A percentile compares a stretch with the other conserved stretches of the same genome.
phyloP scores from a whole-genome alignment of 305 asterid genomes.

The Stenogyne calaminthoides region DNA sequence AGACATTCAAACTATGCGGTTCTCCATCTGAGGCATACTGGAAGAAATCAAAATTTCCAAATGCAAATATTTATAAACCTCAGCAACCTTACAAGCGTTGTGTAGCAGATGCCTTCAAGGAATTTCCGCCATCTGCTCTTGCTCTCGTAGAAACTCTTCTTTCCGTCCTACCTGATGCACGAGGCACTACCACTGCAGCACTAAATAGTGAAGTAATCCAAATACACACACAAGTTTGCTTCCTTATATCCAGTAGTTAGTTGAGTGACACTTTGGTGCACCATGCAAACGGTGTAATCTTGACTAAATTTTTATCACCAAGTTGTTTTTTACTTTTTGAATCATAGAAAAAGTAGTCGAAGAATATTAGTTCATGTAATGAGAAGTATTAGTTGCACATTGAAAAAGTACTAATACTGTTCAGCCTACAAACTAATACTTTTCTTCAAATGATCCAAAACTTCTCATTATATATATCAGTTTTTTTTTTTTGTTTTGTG shows the following conservation, averaged over 20 bases:
- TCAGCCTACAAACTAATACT: background rate
- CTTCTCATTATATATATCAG: background rate
- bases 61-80: constrained; percentile 91
- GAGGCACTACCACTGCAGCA: constrained; percentile 84
- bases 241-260: background rate
- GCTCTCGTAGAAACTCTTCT: constrained; percentile 75
- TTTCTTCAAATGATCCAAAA: background rate
- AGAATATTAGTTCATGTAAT: background rate
- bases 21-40: constrained; percentile 94
- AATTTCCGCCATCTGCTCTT: constrained; percentile 76
- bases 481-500: background rate
- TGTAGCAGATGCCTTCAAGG: constrained; percentile 67
- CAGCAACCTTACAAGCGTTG: constrained; percentile 88
- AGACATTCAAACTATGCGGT: constrained; percentile 92
- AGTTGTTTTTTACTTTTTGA: no score
- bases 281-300: no score
- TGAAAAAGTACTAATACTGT: no score
- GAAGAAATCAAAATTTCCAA: constrained; percentile 93
- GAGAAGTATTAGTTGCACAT: background rate
- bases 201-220: constrained; percentile 75
- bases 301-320: background rate
- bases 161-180: constrained; percentile 73
- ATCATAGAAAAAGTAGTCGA: background rate
- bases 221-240: background rate
- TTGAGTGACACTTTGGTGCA: no score